Conservation (phyloP, 805 yeast species). For the Yarrowia sp. region DNA sequence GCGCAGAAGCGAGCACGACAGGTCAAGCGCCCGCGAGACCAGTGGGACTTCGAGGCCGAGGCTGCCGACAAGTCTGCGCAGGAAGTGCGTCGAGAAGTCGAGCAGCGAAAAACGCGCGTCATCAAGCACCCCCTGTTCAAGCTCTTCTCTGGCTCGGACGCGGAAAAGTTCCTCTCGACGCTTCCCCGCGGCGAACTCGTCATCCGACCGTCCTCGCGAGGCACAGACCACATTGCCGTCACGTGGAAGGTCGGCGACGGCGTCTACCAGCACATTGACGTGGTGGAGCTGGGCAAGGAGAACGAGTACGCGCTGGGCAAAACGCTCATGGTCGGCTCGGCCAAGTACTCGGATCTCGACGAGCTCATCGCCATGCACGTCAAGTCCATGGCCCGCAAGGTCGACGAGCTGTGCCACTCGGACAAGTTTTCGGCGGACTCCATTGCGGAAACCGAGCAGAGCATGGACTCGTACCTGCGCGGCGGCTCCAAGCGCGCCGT, state of each 20-base stretch:
- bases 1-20: constrained; percentile 44
- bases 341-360: constrained; percentile 81
- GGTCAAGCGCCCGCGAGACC: constrained; percentile 37
- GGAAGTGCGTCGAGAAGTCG: constrained; percentile 60
- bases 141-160: constrained; percentile 78
- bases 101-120: constrained; percentile 68
- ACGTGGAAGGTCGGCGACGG: constrained; percentile 96
- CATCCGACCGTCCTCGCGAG: constrained; percentile 90
- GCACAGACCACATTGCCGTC: constrained; percentile 80
- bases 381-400: constrained; percentile 75
- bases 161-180: constrained; percentile 89
- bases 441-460: constrained; percentile 72
- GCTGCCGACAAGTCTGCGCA: constrained; percentile 52
- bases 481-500: constrained; percentile 90
- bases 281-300: constrained; percentile 68
- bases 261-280: constrained; percentile 86
- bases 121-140: constrained; percentile 90
- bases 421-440: constrained; percentile 88
- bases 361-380: constrained; percentile 87
- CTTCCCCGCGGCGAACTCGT: constrained; percentile 88
- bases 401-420: constrained; percentile 77
- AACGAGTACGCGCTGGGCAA: constrained; percentile 62
- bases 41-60: constrained; percentile 73
- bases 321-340: constrained; percentile 61
- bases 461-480: constrained; percentile 83